Percentiles rank a stretch among this genome's conserved stretches.
phyloP scores from a whole-genome alignment of 106 monocot species.

The Dioscorea zingiberensis region DNA sequence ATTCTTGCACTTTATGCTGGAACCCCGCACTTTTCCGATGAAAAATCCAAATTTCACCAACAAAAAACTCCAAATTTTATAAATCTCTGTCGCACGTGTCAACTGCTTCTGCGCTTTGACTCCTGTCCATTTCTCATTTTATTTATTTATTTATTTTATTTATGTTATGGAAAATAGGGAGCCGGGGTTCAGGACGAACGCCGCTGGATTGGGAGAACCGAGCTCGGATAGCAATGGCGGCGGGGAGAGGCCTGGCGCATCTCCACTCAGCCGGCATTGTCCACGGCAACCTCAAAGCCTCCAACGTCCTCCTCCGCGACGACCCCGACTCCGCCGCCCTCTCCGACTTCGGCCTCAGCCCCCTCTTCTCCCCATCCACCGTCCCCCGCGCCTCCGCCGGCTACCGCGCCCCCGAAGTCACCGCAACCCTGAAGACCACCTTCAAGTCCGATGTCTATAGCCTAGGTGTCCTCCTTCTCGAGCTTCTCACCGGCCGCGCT shows the following conservation, averaged over 20 bases:
- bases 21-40: no score
- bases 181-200: constrained; percentile 26
- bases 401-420: constrained; percentile 40
- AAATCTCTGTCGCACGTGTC: no score
- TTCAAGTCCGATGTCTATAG: constrained; percentile 45
- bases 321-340: constrained; percentile 23
- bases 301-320: constrained; percentile 52
- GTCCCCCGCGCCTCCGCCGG: constrained; percentile 19
- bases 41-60: no score
- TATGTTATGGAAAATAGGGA: constrained; percentile 4
- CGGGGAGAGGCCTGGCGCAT: constrained; percentile 43
- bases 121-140: neutral
- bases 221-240: constrained; percentile 31
- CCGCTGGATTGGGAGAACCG: constrained; percentile 47
- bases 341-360: constrained; percentile 33
- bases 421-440: constrained; percentile 13
- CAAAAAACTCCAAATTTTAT: no score
- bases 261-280: constrained; percentile 46
- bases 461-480: constrained; percentile 50
- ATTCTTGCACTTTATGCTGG: no score
- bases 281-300: constrained; percentile 60
- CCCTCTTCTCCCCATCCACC: constrained; percentile 19
- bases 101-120: neutral
- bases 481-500: constrained; percentile 49
- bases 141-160: neutral